Base-by-base conservation (phyloP, 371 early-diverging fungal genomes). In the Sporodiniella umbellata region DNA sequence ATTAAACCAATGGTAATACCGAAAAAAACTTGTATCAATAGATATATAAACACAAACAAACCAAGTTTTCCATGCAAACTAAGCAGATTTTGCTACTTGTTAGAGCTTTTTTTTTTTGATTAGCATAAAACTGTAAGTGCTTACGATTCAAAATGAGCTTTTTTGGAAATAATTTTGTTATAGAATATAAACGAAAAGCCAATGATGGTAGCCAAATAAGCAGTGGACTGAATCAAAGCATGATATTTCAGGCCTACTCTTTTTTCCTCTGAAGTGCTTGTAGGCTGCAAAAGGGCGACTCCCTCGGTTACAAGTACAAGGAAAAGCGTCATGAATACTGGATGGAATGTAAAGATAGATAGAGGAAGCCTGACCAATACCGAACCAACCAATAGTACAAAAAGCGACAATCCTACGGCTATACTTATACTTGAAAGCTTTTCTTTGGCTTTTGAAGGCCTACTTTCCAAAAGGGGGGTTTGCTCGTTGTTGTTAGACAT, bases 61-160 rank as follows among this genome's bases (percentile, higher is more conserved):
- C 73, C 73, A 15, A 61, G 37, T 45, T 61, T 45, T 19, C 65
- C 67, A 53, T 72, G 73, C 8, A 55, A 24, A 21, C 68, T 68
- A 45, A 24, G n/a, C n/a, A n/a, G n/a, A n/a, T n/a, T 33, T 17
- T 18, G 6, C 49, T 5, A 6, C n/a, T 14, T 30, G 18, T 39
- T 18, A 18, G 2, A 15, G 18, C 11, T 25, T 24, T 18, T 24
- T 7, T 26, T 25, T n/a, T 44, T 38, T 10, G 15, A 18, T 14
- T 14, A 18, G n/a, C n/a, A n/a, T n/a, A n/a, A n/a, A n/a, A n/a
- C n/a, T n/a, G n/a, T 26, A 1, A 40, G 22, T 37, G 42, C 45
- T 30, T 58, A 68, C 60, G 56, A 57, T 48, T 61, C 62, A 46
- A 69, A 69, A 42, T 72, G 73, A 0, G 46, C 42, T 21, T 60